Conservation (phyloP, 768 basidiomycete genomes). For the Tricholoma hemisulphureum region DNA sequence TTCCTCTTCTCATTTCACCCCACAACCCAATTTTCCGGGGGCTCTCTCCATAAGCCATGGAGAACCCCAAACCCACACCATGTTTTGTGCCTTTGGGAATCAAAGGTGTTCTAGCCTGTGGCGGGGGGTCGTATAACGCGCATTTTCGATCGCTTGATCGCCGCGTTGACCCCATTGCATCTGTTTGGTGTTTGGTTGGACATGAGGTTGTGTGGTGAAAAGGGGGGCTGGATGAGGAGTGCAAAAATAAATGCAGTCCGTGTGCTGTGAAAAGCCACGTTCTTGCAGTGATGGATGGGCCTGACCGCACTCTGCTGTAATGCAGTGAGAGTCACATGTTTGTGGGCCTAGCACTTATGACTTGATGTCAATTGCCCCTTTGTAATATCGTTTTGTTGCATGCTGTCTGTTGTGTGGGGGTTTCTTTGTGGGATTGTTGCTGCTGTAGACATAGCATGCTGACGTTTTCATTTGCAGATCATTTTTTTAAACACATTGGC, state of each 20-base stretch:
- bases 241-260: slow-evolving; percentile 54
- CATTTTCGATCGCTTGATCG: slow-evolving; percentile 95
- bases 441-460: slow-evolving; percentile 51
- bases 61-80: slow-evolving; percentile 93
- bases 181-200: slow-evolving; percentile 74
- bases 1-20: slow-evolving; percentile 92
- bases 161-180: slow-evolving; percentile 69
- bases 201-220: slow-evolving; percentile 91
- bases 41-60: slow-evolving; percentile 89
- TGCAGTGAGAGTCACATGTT: slow-evolving; percentile 60
- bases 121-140: slow-evolving; percentile 63
- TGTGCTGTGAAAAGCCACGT: slow-evolving; percentile 34
- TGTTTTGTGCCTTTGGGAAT: slow-evolving; percentile 70
- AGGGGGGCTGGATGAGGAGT: slow-evolving; percentile 98
- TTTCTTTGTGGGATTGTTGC: slow-evolving; percentile 20
- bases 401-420: slow-evolving; percentile 24
- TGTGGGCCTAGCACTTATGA: slow-evolving; percentile 57
- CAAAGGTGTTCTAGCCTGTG: slow-evolving; percentile 78
- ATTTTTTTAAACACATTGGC: slow-evolving; percentile 20
- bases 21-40: slow-evolving; percentile 97
- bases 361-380: slow-evolving; percentile 62
- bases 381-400: slow-evolving; percentile 42
- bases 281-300: slow-evolving; percentile 44
- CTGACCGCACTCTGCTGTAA: slow-evolving; percentile 63
- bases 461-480: slow-evolving; percentile 65